phyloP scores from a whole-genome alignment of 2,329 filamentous ascomycete species.

The Ceratocystis alfenasii region DNA sequence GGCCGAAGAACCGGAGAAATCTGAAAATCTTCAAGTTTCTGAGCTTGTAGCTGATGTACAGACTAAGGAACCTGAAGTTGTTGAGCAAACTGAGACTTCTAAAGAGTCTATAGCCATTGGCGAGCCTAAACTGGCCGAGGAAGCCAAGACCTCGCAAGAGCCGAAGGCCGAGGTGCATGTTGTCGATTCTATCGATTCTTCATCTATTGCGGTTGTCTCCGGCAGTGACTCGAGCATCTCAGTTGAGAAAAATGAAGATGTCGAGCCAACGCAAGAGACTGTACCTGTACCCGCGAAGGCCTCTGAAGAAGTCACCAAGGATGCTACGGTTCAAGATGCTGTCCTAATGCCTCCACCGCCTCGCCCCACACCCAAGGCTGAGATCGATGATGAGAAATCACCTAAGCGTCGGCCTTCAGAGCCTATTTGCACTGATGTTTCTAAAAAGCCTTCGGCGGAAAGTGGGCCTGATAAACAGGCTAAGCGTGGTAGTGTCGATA shows the following conservation, averaged over 20 bases:
- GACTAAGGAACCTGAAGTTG: not conserved
- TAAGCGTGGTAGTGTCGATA: constrained; percentile 65
- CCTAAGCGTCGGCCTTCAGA: constrained; percentile 16
- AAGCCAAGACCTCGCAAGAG: not conserved
- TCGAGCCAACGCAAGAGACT: not conserved
- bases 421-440: constrained; percentile 33
- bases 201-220: not conserved
- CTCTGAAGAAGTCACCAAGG: not conserved
- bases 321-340: constrained; percentile 34
- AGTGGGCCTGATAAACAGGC: constrained; percentile 67
- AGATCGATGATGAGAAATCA: constrained; percentile 15
- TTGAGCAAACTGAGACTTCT: not conserved
- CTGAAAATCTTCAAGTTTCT: not conserved
- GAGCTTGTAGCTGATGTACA: not conserved
- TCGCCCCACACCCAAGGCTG: constrained; percentile 17
- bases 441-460: constrained; percentile 31
- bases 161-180: not conserved
- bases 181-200: not conserved
- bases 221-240: not conserved
- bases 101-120: not conserved
- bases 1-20: not conserved
- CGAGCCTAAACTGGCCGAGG: not conserved
- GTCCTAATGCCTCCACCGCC: constrained; percentile 10
- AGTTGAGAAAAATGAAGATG: not conserved
- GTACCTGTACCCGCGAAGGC: not conserved